Conservation (phyloP, 441 rosid species). For the Jatropha podagrica region DNA sequence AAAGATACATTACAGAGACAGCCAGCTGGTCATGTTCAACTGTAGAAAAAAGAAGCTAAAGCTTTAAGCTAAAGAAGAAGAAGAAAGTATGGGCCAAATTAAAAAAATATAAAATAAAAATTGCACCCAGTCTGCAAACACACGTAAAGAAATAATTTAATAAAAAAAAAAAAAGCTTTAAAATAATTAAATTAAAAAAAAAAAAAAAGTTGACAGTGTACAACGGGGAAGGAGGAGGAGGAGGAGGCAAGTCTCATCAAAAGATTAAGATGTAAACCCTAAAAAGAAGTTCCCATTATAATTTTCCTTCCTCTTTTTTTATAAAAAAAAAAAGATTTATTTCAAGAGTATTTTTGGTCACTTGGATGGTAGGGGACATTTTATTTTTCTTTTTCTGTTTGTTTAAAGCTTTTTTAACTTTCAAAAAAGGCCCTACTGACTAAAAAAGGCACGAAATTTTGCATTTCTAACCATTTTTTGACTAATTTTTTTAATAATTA, state of each 20-base stretch:
- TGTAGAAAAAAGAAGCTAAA: background rate
- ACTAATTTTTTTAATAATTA: too few relatives aligned
- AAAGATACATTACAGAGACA: background rate
- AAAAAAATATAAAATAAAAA: background rate
- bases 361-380: constrained; percentile 36
- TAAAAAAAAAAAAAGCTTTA: background rate
- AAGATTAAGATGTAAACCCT: constrained; percentile 57
- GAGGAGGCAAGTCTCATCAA: constrained; percentile 58
- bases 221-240: constrained; percentile 27
- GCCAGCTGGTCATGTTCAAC: constrained; percentile 13
- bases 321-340: background rate
- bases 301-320: background rate
- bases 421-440: too few relatives aligned
- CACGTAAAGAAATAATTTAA: background rate
- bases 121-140: constrained; percentile 1
- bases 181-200: background rate
- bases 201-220: background rate
- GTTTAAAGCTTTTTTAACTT: background rate
- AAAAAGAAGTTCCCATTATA: constrained; percentile 67
- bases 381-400: background rate
- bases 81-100: constrained; percentile 1
- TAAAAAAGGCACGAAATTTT: too few relatives aligned
- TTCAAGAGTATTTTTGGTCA: constrained; percentile 15
- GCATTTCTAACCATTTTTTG: too few relatives aligned
- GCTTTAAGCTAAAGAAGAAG: constrained; percentile 14